A percentile compares a stretch with the other conserved stretches of the same genome.
These are phyloP conservation scores for Leccinum cinnamomeum DNA, from an alignment of 1,284 basidiomycete genomes.

Conservation along the genomic window DNA sequence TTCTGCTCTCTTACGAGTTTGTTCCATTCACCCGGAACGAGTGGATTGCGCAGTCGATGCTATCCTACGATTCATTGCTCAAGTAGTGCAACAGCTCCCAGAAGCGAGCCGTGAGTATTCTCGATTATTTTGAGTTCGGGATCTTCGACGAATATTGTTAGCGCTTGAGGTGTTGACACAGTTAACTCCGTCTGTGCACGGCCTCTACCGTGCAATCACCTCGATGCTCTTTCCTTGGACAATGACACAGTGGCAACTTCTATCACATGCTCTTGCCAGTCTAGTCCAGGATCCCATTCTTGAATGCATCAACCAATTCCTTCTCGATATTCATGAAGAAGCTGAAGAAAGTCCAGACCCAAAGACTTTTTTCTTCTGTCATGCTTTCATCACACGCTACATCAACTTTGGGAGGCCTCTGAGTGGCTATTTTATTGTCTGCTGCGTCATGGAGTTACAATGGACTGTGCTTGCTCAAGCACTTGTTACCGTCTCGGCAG, in stretches of 20 bases:
- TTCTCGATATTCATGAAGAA: conserved; percentile 59
- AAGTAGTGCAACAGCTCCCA: conserved; percentile 56
- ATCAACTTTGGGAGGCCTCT: conserved; percentile 73
- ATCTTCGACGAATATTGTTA: conserved; percentile 28
- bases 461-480: conserved; percentile 83
- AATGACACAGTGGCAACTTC: conserved; percentile 59
- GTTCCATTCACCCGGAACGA: conserved; percentile 51
- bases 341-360: conserved; percentile 40
- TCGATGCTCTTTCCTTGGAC: conserved; percentile 78
- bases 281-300: conserved; percentile 63
- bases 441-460: conserved; percentile 81
- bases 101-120: conserved; percentile 51
- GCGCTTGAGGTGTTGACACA: conserved; percentile 74
- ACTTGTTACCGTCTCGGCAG: conserved; percentile 47
- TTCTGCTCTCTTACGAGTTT: conserved; percentile 70
- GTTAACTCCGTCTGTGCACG: conserved; percentile 81
- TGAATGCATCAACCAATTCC: conserved; percentile 66
- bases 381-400: conserved; percentile 78
- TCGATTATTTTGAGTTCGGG: neutral
- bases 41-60: conserved; percentile 50
- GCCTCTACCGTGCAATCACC: conserved; percentile 82
- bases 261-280: conserved; percentile 54
- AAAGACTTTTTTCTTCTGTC: conserved; percentile 51
- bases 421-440: conserved; percentile 85
- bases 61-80: conserved; percentile 61